phyloP scores from a whole-genome alignment of 495 filamentous ascomycete species.

The Polyplosphaeria fusca region DNA sequence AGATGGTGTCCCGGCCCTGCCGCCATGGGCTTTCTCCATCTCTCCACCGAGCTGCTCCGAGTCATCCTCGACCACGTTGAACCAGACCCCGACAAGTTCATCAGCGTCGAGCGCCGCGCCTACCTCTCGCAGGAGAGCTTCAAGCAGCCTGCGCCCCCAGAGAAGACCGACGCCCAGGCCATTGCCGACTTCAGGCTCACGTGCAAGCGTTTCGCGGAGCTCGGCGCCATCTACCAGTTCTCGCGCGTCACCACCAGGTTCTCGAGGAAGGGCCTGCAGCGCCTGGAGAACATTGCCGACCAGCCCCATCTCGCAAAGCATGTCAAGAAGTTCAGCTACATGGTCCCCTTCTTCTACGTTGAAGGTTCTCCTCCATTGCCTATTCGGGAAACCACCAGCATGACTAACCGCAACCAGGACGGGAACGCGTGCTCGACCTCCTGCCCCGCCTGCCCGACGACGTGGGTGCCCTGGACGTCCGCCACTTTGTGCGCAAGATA shows the following conservation, averaged over 20 bases:
- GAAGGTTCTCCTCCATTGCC: slow-evolving; percentile 37
- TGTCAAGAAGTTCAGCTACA: slow-evolving; percentile 67
- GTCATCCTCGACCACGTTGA: slow-evolving; percentile 55
- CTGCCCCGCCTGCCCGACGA: slow-evolving; percentile 34
- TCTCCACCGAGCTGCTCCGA: slow-evolving; percentile 61
- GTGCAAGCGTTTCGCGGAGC: slow-evolving; percentile 59
- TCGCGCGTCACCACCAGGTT: slow-evolving; percentile 60
- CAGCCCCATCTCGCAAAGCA: slow-evolving; percentile 54
- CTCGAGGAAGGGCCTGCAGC: slow-evolving; percentile 54
- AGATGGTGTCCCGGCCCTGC: slow-evolving; percentile 27
- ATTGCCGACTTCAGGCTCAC: slow-evolving; percentile 56
- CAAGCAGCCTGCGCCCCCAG: slow-evolving; percentile 44
- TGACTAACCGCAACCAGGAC: slow-evolving; percentile 36
- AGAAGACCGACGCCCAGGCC: slow-evolving; percentile 44
- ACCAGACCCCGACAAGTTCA: slow-evolving; percentile 47
- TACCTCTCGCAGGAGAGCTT: slow-evolving; percentile 58
- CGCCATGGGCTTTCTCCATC: slow-evolving; percentile 47
- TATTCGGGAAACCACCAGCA: slow-evolving; percentile 15
- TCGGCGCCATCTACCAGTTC: slow-evolving; percentile 60
- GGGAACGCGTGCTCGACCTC: slow-evolving; percentile 38
- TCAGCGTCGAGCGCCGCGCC: slow-evolving; percentile 49
- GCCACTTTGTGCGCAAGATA: slow-evolving; percentile 43
- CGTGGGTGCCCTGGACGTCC: slow-evolving; percentile 39
- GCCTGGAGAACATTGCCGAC: slow-evolving; percentile 51
- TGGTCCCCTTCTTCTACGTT: slow-evolving; percentile 66